Conservation (phyloP, 805 yeast species). For the Yamadazyma philogaea region DNA sequence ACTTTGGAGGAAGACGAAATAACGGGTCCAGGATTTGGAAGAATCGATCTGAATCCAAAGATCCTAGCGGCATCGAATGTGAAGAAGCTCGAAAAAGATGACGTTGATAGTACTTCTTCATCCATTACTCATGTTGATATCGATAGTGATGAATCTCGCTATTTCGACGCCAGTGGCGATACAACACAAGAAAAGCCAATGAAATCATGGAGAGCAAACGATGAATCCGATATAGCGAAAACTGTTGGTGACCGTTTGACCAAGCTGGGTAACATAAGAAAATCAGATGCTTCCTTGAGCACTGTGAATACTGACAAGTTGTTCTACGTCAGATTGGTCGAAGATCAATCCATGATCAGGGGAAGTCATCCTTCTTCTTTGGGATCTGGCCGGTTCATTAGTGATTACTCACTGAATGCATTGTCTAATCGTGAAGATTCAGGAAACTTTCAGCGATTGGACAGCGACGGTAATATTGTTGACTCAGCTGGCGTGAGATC, state of each 20-base stretch:
- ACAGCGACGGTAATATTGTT: conserved; percentile 44
- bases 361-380: conserved; percentile 31
- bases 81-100: conserved; percentile 14
- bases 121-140: conserved; percentile 53
- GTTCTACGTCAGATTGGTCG: conserved; percentile 73
- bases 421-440: conserved; percentile 25
- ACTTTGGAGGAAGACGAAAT: conserved; percentile 20
- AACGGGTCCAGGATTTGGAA: conserved; percentile 37
- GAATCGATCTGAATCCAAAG: conserved; percentile 19
- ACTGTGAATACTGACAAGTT: conserved; percentile 85
- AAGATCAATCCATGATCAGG: conserved; percentile 40
- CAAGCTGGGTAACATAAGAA: conserved; percentile 53
- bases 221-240: conserved; percentile 26
- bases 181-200: conserved; percentile 32
- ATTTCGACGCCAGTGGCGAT: conserved; percentile 28
- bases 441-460: conserved; percentile 42
- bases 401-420: conserved; percentile 25
- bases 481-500: conserved; percentile 13
- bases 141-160: conserved; percentile 22
- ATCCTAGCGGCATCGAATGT: conserved; percentile 12
- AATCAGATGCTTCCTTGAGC: conserved; percentile 68
- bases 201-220: conserved; percentile 44
- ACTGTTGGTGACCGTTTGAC: conserved; percentile 14
- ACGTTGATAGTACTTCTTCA: conserved; percentile 35
- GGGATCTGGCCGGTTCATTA: conserved; percentile 21